Percentiles rank a stretch among this genome's conserved stretches.
Evolutionary conservation across 73 alveolate species (phyloP).

Genomic region (Tetrahymena thermophila): DNA sequence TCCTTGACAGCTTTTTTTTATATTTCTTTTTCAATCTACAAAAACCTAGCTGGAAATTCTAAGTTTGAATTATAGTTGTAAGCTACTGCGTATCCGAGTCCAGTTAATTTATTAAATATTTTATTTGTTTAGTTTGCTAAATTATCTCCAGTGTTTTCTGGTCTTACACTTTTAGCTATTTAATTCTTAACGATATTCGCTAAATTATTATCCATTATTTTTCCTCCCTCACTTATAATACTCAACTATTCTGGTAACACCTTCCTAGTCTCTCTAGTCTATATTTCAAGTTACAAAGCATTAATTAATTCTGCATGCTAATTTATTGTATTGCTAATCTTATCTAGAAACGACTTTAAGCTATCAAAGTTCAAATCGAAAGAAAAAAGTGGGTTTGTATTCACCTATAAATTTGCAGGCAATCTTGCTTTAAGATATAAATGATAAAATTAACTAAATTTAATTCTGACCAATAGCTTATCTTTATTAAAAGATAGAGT

Average conservation of each 20-base stretch:
- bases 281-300: neutral
- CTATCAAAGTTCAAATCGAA: neutral
- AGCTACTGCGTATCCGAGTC: neutral
- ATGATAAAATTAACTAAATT: neutral
- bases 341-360: neutral
- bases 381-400: neutral
- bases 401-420: neutral
- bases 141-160: neutral
- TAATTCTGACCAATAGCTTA: too few species aligned
- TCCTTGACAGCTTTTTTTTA: neutral
- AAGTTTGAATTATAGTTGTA: neutral
- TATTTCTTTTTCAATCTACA: neutral
- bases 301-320: neutral
- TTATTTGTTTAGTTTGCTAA: neutral
- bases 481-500: too few species aligned
- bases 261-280: neutral
- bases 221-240: neutral
- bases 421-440: neutral
- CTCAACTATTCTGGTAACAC: neutral
- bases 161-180: neutral
- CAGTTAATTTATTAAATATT: neutral
- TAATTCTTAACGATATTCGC: neutral
- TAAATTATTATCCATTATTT: neutral
- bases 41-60: neutral
- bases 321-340: neutral